Base-by-base conservation (phyloP, 148 eudicot species). In the Fagopyrum esculentum region DNA sequence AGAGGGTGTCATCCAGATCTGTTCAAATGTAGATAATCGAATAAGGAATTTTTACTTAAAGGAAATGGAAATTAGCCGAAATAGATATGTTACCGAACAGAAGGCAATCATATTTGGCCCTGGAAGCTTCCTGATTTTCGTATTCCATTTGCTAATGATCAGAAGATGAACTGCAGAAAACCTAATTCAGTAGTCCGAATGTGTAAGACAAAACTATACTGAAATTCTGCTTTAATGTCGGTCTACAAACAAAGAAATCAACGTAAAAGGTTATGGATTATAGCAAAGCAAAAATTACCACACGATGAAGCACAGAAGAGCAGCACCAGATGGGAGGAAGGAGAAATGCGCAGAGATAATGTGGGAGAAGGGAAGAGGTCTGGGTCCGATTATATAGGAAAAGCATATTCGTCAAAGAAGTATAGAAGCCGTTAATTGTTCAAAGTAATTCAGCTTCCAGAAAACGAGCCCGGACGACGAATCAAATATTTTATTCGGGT, bases 1-100 rank as follows among this genome's bases (percentile, higher is more conserved):
- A 95, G 73, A 95, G 90, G 77, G 98, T 95, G 77, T 95, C 98
- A 88, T 95, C 98, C 78, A 95, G 86, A 88, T 95, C 98, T 95
- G 86, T 13, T 66, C 71, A 66, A 15, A 2, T 6, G 9, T 43
- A 17, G 4, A 19, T 43, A 40, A 66, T 66, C 71, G 15, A 40
- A 40, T 15, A 43, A 1, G 47, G 30, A 43, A 66, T 2, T 2
- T 35, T 35, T 35, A 35, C 40, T 35, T 35, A 64, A 11, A 30
- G 43, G 3, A 55, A 12, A 52, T 8, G 11, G 13, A 35, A 54
- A 16, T 2, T 6, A 15, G 15, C 46, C 43, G 61, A 51, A 30
- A 6, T 0, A 60, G 61, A 48, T 56, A 82, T 80, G 76, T 29
- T 66, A 91, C 97, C 97, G 71, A 91, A 91, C 22, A 91, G 78